Conservation (phyloP, 1,139 yeast genomes). For the Kluyveromyces sp. region DNA sequence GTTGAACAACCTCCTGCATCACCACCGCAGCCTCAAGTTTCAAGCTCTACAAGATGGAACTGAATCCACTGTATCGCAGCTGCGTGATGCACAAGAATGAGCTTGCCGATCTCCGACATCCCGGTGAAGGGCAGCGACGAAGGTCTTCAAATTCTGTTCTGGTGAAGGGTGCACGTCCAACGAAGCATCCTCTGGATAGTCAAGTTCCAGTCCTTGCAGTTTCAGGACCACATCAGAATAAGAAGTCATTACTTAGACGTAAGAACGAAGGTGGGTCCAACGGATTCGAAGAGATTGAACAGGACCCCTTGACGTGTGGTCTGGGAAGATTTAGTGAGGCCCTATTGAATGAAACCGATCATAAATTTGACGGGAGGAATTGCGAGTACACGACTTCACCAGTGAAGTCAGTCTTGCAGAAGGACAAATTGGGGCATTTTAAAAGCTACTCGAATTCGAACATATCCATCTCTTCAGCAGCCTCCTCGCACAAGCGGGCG, state of each 20-base stretch:
- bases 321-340: conserved; percentile 3
- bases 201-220: background rate
- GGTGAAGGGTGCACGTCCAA: background rate
- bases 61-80: background rate
- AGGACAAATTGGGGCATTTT: background rate
- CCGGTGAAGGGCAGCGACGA: background rate
- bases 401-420: background rate
- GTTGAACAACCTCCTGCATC: no score
- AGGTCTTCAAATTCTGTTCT: background rate
- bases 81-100: background rate
- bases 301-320: conserved; percentile 1
- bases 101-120: background rate
- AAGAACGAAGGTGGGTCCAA: background rate
- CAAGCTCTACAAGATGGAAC: no score
- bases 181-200: background rate
- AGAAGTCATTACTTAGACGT: background rate
- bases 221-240: background rate
- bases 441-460: conserved; percentile 1
- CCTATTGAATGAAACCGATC: background rate
- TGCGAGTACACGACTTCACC: background rate
- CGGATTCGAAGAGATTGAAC: background rate
- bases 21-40: no score
- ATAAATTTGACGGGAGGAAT: no score
- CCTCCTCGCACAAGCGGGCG: background rate
- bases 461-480: background rate